These are phyloP conservation scores for Suhomyces panamericanus DNA, from an alignment of 1,139 yeast genomes.

Conservation along the genomic window DNA sequence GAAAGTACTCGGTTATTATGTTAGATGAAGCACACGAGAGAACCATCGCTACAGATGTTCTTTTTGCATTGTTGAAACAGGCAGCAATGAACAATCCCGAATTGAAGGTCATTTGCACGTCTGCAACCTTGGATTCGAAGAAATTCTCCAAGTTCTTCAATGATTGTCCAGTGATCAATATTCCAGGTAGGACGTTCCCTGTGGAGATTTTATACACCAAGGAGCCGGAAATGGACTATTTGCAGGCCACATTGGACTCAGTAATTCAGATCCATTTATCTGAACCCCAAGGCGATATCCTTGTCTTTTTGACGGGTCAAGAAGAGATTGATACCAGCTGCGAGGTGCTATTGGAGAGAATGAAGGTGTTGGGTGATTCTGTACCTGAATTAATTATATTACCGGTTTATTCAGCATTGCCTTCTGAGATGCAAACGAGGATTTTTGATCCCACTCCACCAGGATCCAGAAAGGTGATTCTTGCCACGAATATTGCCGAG, in stretches of 20 bases:
- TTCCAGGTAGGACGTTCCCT: conserved; percentile 89
- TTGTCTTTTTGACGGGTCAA: conserved; percentile 86
- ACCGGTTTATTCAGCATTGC: conserved; percentile 85
- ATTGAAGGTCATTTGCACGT: conserved; percentile 77
- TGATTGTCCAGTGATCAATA: conserved; percentile 74
- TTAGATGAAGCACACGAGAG: conserved; percentile 96
- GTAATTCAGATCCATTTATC: conserved; percentile 80
- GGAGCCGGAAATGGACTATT: conserved; percentile 82
- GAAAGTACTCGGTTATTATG: conserved; percentile 78
- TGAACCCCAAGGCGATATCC: conserved; percentile 77
- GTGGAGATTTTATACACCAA: conserved; percentile 77
- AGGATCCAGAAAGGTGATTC: conserved; percentile 68
- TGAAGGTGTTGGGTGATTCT: conserved; percentile 63
- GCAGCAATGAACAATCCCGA: conserved; percentile 73
- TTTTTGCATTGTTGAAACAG: conserved; percentile 79
- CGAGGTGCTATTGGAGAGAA: conserved; percentile 66
- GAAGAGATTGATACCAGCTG: conserved; percentile 92
- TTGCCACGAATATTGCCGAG: conserved; percentile 75
- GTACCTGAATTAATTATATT: conserved; percentile 69
- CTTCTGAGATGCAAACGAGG: conserved; percentile 69
- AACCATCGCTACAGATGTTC: conserved; percentile 88
- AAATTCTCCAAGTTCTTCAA: conserved; percentile 80
- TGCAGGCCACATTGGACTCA: conserved; percentile 77
- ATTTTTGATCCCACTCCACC: conserved; percentile 76
- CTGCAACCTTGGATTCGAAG: conserved; percentile 87